Evolutionary conservation across 2,329 filamentous ascomycete genomes (phyloP), one percentile per base, ranked within the genome.

Genomic region (Colletotrichum filicis): DNA sequence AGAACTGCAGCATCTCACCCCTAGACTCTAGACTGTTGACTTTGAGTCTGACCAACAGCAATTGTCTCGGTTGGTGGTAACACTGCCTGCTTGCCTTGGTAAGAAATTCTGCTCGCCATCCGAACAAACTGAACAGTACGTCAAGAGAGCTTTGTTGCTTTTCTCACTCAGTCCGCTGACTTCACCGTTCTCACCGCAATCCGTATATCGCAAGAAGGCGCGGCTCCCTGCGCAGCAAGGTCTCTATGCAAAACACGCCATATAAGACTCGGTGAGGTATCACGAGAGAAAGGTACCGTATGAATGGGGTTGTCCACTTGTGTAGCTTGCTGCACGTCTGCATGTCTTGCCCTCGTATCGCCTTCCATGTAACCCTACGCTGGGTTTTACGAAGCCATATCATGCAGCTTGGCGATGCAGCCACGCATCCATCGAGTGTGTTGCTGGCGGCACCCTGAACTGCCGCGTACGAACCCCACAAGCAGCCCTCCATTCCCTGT

Each of bases 341-440:
- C 66, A 73, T 61, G 70, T 70, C 46, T 66, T 28, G 70, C 56
- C 60, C 70, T 73, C 70, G 70, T 73, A 73, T 73, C 66, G 42
- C 56, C 28, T 26, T 73, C 66, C 60, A 65, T 65, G 66, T 60
- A 65, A 68, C 66, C 69, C 60, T 63, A 42, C 37, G 62, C 55
- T 58, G 35, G 46, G 35, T 28, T 69, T 70, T 57, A 73, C 70
- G 46, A 70, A 70, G 66, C 35, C 70, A 65, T 65, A 70, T 52
- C 55, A 46, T 56, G 56, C 28, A 32, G 30, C 70, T 65, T 70
- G 70, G 70, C 70, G 22, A 65, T 73, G 70, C 70, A 70, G 53
- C 66, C 60, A 70, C 66, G 35, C 32, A 55, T 65, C 66, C 32
- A 42, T 65, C 22, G 55, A 28, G 32, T 42, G 32, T 64, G 35